Evolutionary conservation across 2,329 filamentous ascomycete genomes (phyloP).

Genomic region (Lasiodiplodia sp.): DNA sequence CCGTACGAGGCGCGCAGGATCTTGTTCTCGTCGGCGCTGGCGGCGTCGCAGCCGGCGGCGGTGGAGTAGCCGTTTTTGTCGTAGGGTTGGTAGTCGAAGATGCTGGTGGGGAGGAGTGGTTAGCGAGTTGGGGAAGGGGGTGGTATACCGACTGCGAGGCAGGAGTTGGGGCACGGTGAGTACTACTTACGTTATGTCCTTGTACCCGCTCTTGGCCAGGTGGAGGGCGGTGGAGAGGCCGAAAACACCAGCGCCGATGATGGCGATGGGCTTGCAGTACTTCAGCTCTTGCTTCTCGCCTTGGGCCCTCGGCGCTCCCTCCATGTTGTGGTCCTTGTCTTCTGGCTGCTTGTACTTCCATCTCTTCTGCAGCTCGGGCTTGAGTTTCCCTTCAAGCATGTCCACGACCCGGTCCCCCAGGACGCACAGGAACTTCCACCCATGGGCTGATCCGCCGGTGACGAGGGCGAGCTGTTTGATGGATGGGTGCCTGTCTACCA

Average conservation of each 20-base stretch:
- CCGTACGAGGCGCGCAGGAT: slow-evolving; percentile 67
- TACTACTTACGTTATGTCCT: slow-evolving; percentile 26
- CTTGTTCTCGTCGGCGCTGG: slow-evolving; percentile 55
- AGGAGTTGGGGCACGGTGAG: not conserved
- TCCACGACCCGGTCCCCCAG: slow-evolving; percentile 64
- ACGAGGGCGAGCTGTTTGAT: slow-evolving; percentile 62
- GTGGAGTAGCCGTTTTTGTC: slow-evolving; percentile 26
- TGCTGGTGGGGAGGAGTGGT: not conserved
- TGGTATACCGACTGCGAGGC: not conserved
- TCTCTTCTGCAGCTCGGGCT: slow-evolving; percentile 18
- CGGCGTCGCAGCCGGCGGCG: slow-evolving; percentile 27
- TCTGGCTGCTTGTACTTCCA: slow-evolving; percentile 27
- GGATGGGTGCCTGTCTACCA: slow-evolving; percentile 60
- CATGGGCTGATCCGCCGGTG: slow-evolving; percentile 68
- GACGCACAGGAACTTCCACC: slow-evolving; percentile 67
- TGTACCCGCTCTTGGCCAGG: slow-evolving; percentile 44
- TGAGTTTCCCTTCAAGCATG: slow-evolving; percentile 28
- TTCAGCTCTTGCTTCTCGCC: slow-evolving; percentile 28
- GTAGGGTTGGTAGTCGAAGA: slow-evolving; percentile 30
- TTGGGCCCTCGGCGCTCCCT: slow-evolving; percentile 24
- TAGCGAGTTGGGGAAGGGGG: not conserved
- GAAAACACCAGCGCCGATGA: slow-evolving; percentile 48
- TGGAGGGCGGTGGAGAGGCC: slow-evolving; percentile 50
- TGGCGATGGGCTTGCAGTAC: slow-evolving; percentile 31
- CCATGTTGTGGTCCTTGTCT: slow-evolving; percentile 27